Percentiles rank a stretch among this genome's conserved stretches.
Evolutionary conservation across 1,284 basidiomycete genomes (phyloP).

Genomic region (Lignosus rhinocerotis): DNA sequence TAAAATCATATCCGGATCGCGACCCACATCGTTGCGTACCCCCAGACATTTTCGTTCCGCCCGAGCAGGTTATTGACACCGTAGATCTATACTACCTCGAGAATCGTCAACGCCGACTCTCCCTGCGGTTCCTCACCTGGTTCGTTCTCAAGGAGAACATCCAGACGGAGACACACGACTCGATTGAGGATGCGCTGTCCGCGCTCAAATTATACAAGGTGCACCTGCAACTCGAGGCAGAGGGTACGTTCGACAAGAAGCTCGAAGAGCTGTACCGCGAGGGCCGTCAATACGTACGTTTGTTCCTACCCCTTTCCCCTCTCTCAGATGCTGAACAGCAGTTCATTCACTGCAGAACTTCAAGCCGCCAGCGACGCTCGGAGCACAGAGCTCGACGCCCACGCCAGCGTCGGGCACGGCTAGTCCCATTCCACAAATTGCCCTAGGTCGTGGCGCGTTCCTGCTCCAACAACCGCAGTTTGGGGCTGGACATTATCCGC

Average conservation of each 20-base stretch:
- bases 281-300: conserved; percentile 67
- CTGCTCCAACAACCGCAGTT: conserved; percentile 14
- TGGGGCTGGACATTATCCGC: conserved; percentile 7
- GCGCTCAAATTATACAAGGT: conserved; percentile 87
- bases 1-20: neutral
- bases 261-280: conserved; percentile 82
- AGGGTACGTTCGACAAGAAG: conserved; percentile 83
- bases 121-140: conserved; percentile 94
- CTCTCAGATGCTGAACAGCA: no score
- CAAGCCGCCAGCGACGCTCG: neutral
- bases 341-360: no score
- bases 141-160: conserved; percentile 90
- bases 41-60: conserved; percentile 92
- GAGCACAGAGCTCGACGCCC: conserved; percentile 11
- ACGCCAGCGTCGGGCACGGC: conserved; percentile 8
- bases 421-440: conserved; percentile 19
- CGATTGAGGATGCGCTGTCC: conserved; percentile 92
- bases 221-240: conserved; percentile 77
- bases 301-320: no score
- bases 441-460: conserved; percentile 17
- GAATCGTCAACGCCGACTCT: conserved; percentile 82
- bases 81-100: conserved; percentile 92
- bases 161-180: conserved; percentile 93
- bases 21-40: neutral
- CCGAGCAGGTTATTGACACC: conserved; percentile 94